Base-by-base conservation (phyloP, 345 rosid species). In the Ceriops decandra region DNA sequence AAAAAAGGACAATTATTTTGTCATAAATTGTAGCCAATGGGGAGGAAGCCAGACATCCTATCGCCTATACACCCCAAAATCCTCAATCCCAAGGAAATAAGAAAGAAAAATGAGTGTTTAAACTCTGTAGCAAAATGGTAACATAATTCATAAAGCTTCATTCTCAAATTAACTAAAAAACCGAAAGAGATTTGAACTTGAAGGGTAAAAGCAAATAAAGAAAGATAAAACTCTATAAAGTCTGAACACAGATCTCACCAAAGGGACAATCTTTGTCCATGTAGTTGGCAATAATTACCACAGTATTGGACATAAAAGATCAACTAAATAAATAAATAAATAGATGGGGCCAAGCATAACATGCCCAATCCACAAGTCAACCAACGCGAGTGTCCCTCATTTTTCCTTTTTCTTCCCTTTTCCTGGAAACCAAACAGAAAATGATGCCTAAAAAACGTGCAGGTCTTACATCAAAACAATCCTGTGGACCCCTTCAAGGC, bases 261-360 rank as follows among this genome's bases (percentile, higher is more conserved):
- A 66, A 60, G 32, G 67, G 20, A 30, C 31, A 22, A 27, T n/a
- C 35, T 53, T n/a, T 21, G 24, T 57, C 42, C 36, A 15, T 52
- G 51, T 13, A 28, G 53, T 52, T 54, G 38, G 42, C 32, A 42
- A 52, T 54, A 19, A 28, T 31, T 58, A 22, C 6, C 57, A 36
- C 58, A 70, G 58, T 78, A 71, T 24, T 68, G 66, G 38, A 72
- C 24, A 73, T 38, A 56, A 52, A 54, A 66, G 28, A 28, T 21
- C 13, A 27, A 2, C 26, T 24, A 46, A 62, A 53, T 20, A 68
- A 31, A 31, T 31, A 31, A 31, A 31, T 31, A 31, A 31, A 5
- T 31, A 31, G 5, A 31, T 31, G 33, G 33, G 33, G 32, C 32
- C 33, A 5, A 4, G 33, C 33, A 4, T 31, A 47, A 32, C 57